Percentiles rank a stretch among this genome's conserved stretches.
These are phyloP conservation scores for Fraxinus dipetala DNA, from an alignment of 305 asterid species.

Conservation along the genomic window DNA sequence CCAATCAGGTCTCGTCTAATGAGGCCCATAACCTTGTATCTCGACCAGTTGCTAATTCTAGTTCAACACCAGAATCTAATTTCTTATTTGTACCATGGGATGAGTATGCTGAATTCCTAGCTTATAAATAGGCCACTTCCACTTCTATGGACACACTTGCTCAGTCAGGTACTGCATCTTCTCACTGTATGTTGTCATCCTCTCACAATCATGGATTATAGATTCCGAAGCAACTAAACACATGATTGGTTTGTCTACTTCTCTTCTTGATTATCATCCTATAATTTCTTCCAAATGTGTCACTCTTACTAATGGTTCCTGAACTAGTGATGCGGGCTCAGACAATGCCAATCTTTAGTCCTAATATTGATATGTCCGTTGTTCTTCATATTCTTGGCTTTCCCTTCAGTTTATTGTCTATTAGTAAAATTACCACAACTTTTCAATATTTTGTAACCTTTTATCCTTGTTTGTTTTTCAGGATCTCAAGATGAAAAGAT, in stretches of 20 bases:
- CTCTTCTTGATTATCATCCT: neutral
- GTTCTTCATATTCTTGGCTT: no score
- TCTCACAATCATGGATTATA: neutral
- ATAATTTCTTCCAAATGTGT: neutral
- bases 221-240: neutral
- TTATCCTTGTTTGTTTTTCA: no score
- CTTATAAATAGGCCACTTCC: neutral
- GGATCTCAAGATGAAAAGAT: no score
- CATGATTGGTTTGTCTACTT: neutral
- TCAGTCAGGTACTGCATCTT: neutral
- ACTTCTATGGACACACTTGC: neutral
- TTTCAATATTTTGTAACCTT: no score
- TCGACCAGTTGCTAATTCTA: neutral
- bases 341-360: no score
- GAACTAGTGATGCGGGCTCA: no score
- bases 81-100: neutral
- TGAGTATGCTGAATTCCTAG: neutral
- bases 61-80: neutral
- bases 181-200: neutral
- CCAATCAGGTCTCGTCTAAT: neutral
- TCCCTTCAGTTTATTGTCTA: no score
- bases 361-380: no score
- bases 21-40: neutral
- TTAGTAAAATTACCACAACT: no score
- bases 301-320: no score